Percentiles rank a stretch among this genome's conserved stretches.
These are phyloP conservation scores for Suillus hirtellus DNA, from an alignment of 768 basidiomycete genomes.

Conservation along the genomic window DNA sequence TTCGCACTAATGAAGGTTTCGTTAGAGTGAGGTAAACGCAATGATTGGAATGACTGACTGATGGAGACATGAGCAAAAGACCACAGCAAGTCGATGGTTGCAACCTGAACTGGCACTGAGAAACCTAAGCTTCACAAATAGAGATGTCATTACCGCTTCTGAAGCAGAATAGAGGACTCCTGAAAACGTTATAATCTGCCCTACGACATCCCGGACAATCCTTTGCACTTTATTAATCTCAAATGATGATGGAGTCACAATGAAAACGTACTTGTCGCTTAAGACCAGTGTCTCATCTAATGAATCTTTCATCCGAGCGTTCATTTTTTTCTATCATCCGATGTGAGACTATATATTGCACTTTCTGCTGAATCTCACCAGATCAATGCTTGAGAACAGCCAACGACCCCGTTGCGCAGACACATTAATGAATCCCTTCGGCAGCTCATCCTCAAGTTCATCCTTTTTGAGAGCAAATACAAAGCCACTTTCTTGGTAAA, in stretches of 20 bases:
- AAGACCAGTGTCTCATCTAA: constrained; percentile 87
- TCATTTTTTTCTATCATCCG: constrained; percentile 71
- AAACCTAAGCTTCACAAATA: background rate
- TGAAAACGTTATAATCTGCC: constrained; percentile 66
- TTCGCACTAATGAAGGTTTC: constrained; percentile 38
- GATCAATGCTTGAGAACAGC: constrained; percentile 76
- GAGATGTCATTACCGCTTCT: constrained; percentile 62
- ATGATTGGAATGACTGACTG: constrained; percentile 45
- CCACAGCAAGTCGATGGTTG: constrained; percentile 87
- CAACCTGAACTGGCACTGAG: constrained; percentile 52
- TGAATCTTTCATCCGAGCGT: constrained; percentile 86
- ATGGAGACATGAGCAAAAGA: constrained; percentile 84
- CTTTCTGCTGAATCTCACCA: constrained; percentile 48
- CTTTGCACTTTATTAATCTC: constrained; percentile 37
- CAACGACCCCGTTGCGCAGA: constrained; percentile 67
- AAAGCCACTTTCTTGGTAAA: constrained; percentile 76
- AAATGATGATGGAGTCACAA: background rate
- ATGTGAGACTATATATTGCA: background rate
- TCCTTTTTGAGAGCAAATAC: constrained; percentile 69
- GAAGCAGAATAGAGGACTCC: constrained; percentile 87
- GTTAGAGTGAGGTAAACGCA: constrained; percentile 1
- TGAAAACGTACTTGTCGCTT: constrained; percentile 64
- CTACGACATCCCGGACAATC: constrained; percentile 77
- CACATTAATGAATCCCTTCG: constrained; percentile 71
- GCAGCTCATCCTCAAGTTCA: constrained; percentile 52